Evolutionary conservation across 1,139 yeast genomes (phyloP), one percentile per base, ranked within the genome.

Genomic region (Kurtzmaniella natalensis): DNA sequence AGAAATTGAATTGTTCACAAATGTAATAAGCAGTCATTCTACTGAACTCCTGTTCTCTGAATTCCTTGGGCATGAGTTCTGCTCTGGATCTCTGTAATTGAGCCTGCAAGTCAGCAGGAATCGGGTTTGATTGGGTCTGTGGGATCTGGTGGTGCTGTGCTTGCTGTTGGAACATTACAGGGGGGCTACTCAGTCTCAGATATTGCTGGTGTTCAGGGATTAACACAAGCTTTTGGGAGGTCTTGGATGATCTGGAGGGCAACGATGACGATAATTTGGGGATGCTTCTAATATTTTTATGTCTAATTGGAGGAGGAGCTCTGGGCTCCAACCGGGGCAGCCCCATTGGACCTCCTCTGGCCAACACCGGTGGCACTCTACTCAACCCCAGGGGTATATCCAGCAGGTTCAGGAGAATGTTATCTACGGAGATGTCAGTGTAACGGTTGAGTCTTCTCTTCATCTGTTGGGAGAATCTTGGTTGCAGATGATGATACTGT

Each of bases 1-100:
- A 68, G 34, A 89, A 59, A 47, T 84, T 71, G 51, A 88, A 81
- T 16, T 84, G 87, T 38, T 87, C 96, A 18, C 95, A 80, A 7
- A 88, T 80, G 46, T 87, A 76, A 55, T 89, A 89, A 0, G 96
- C 96, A 0, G 97, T 88, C 44, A 88, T 87, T 39, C 97, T 61
- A 22, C 95, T 79, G 45, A 82, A 75, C 43, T 78, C 84, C 25
- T 73, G 78, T 3, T 80, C 84, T 40, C 89, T 60, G 25, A 72
- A 69, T 33, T 79, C 88, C 45, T 80, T 79, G 6, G 84, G 74
- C 72, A 79, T 65, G 35, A 76, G 59, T 47, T 84, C 94, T 1
- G 89, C 89, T 32, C 82, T 61, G 1, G 88, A 75, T 28, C 84
- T 51, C 32, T 59, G 65, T 37, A 65, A 53, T 54, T 64, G 60